Conservation (phyloP, 2,329 filamentous ascomycete species). For the Talaromyces atroroseus region DNA sequence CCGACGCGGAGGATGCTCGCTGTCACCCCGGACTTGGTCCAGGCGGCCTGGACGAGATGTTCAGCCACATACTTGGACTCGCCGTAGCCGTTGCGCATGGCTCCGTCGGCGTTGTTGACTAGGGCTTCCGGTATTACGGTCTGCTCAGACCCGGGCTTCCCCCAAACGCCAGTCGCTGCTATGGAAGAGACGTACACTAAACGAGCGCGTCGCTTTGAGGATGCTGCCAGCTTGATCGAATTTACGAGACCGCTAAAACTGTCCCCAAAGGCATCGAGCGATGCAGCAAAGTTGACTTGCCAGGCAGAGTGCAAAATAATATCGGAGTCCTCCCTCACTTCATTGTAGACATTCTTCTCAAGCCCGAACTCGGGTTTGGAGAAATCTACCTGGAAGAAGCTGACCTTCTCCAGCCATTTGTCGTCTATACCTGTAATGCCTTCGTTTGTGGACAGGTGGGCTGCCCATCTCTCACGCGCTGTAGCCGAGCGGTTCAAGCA, state of each 20-base stretch:
- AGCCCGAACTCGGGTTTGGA: not conserved
- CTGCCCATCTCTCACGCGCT: not conserved
- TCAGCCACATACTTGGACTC: slow-evolving; percentile 11
- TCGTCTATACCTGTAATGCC: not conserved
- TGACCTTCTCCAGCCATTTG: not conserved
- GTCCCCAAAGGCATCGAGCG: slow-evolving; percentile 3
- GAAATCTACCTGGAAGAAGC: slow-evolving; percentile 1
- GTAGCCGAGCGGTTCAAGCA: slow-evolving; percentile 1
- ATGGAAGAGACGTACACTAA: slow-evolving; percentile 2
- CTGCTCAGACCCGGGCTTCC: not conserved
- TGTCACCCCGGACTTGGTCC: not conserved
- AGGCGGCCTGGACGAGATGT: not conserved
- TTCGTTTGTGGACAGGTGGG: not conserved
- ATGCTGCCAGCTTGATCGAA: not conserved
- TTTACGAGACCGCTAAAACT: slow-evolving; percentile 6
- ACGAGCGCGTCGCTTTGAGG: not conserved
- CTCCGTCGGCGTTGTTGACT: not conserved
- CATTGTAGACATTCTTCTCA: not conserved
- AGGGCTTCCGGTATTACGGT: slow-evolving; percentile 1
- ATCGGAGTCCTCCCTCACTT: not conserved
- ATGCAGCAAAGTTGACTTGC: slow-evolving; percentile 5
- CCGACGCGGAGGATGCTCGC: slow-evolving; percentile 1
- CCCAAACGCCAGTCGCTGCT: not conserved
- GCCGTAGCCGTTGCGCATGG: slow-evolving; percentile 2
- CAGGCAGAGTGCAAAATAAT: slow-evolving; percentile 7